phyloP scores from a whole-genome alignment of 768 basidiomycete genomes.

The Macrolepiota albuminosa region DNA sequence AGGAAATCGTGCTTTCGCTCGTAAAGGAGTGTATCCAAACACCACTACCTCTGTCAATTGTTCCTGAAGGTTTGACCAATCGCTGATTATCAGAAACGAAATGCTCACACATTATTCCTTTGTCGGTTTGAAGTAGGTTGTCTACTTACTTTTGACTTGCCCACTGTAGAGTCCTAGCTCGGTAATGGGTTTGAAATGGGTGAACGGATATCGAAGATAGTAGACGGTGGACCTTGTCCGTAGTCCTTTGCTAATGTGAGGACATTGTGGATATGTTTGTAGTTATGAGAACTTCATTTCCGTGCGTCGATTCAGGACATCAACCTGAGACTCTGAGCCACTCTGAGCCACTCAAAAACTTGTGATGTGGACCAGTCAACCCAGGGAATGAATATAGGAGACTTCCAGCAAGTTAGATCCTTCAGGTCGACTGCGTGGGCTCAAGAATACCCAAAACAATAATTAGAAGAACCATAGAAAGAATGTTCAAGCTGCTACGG shows the following conservation, averaged over 20 bases:
- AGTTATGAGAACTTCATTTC: not conserved
- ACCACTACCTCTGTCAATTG: not conserved
- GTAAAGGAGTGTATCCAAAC: not conserved
- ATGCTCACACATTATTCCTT: not conserved
- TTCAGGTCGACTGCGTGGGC: too few relatives aligned
- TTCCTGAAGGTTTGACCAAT: not conserved
- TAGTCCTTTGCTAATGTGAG: not conserved
- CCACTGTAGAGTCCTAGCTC: too few relatives aligned
- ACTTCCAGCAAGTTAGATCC: too few relatives aligned
- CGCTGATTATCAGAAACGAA: not conserved
- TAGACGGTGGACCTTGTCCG: not conserved
- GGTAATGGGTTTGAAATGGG: not conserved
- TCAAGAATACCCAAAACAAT: too few relatives aligned
- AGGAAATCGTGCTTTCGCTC: not conserved
- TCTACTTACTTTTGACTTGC: too few relatives aligned
- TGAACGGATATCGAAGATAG: not conserved
- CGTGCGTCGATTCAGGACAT: not conserved
- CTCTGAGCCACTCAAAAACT: not conserved
- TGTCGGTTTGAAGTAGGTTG: not conserved
- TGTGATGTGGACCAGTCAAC: not conserved
- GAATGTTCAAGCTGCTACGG: too few relatives aligned
- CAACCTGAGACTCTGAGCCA: too few relatives aligned
- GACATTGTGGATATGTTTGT: not conserved
- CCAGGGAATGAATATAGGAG: not conserved
- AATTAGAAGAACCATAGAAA: too few relatives aligned